Evolutionary conservation across 441 rosid species (phyloP).

Genomic region (Capsella rubella): DNA sequence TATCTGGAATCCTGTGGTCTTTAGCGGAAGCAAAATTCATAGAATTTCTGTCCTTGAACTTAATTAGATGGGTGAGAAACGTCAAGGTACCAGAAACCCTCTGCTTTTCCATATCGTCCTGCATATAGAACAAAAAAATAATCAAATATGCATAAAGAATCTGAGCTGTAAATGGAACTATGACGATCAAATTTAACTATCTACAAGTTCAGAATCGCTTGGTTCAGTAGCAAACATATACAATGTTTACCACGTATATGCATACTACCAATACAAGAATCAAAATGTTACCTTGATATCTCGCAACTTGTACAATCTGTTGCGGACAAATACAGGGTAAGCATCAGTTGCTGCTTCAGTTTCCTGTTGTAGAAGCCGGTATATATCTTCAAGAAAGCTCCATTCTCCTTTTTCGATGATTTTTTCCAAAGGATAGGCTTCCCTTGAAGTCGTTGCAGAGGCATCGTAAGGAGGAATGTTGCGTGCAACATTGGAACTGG

Average conservation of each 20-base stretch:
- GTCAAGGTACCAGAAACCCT: conserved; percentile 56
- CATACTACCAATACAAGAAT: conserved; percentile 18
- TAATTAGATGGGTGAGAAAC: conserved; percentile 73
- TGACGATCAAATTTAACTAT: not conserved
- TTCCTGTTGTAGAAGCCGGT: conserved; percentile 47
- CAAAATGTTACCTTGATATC: conserved; percentile 57
- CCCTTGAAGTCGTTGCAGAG: conserved; percentile 59
- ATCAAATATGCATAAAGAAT: not conserved
- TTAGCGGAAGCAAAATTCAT: conserved; percentile 61
- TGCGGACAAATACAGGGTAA: conserved; percentile 77
- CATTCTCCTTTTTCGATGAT: conserved; percentile 77
- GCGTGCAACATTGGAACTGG: conserved; percentile 32
- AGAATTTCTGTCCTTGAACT: conserved; percentile 73
- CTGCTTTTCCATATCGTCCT: conserved; percentile 68
- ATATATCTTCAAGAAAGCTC: conserved; percentile 66
- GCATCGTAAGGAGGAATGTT: conserved; percentile 73
- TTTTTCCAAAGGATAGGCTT: conserved; percentile 77
- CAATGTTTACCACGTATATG: not conserved
- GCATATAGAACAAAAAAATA: conserved; percentile 27
- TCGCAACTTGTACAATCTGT: conserved; percentile 64
- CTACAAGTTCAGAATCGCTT: not conserved
- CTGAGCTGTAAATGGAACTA: not conserved
- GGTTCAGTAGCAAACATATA: too few species aligned
- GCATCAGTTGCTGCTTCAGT: conserved; percentile 39
- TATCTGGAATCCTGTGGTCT: conserved; percentile 64